Conservation (phyloP, 1,284 basidiomycete genomes). For the Moesziomyces sp. region DNA sequence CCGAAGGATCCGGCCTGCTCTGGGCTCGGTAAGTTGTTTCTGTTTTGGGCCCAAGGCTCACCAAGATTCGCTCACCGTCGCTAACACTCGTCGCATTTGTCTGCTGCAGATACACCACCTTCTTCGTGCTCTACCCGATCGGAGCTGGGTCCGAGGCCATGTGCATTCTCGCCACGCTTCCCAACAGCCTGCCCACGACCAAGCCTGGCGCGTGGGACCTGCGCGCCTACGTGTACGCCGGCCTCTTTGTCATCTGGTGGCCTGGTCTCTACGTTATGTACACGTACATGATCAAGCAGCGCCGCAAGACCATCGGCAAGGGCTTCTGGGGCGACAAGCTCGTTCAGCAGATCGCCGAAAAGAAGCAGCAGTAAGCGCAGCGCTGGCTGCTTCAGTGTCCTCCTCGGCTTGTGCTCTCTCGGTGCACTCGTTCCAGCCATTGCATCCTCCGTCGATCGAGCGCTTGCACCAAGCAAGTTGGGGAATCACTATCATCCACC, state of each 20-base stretch:
- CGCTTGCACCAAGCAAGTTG: background rate
- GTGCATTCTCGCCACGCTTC: slow-evolving; percentile 82
- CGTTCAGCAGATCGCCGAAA: slow-evolving; percentile 35
- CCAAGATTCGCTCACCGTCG: background rate
- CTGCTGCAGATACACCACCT: slow-evolving; percentile 80
- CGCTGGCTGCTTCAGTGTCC: background rate
- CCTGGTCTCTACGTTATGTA: slow-evolving; percentile 89
- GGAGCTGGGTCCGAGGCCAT: slow-evolving; percentile 91
- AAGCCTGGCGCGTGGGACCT: slow-evolving; percentile 41
- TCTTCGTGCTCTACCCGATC: slow-evolving; percentile 90
- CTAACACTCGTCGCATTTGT: background rate
- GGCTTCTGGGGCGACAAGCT: slow-evolving; percentile 63
- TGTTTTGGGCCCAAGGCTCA: no score
- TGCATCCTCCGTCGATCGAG: background rate
- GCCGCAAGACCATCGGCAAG: slow-evolving; percentile 78
- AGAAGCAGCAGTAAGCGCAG: slow-evolving; percentile 54
- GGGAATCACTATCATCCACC: slow-evolving; percentile 8
- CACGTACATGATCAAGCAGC: slow-evolving; percentile 86
- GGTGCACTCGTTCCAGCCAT: background rate
- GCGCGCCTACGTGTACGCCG: slow-evolving; percentile 70
- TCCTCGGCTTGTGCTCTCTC: background rate
- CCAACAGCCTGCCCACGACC: slow-evolving; percentile 65
- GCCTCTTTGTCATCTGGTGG: slow-evolving; percentile 87
- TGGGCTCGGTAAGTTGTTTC: slow-evolving; percentile 68
- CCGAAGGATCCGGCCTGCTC: slow-evolving; percentile 51